Evolutionary conservation across 2,329 filamentous ascomycete species (phyloP), one percentile per base, ranked within the genome.

Genomic region (Didymosphaeria variabile): DNA sequence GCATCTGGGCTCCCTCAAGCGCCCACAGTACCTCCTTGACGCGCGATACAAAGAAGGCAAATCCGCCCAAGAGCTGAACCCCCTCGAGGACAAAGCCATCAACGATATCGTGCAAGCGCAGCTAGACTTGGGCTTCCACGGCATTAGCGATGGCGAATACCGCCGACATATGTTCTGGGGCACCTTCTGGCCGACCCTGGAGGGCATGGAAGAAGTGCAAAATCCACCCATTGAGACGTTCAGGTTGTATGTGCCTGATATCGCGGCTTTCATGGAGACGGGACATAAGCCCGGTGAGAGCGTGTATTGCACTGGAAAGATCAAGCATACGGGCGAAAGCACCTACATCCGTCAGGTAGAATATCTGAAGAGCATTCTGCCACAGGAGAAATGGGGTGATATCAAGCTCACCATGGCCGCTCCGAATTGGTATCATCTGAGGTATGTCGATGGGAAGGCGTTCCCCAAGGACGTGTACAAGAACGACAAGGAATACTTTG

Each of bases 111-210:
- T 91, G 36, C 79, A 86, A 67, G 82, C 85, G 67, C 90, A 92
- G 78, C 77, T 84, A 64, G 78, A 86, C 55, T 81, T 89, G 54
- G 86, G 87, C 31, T 86, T 90, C 63, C 83, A 84, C 17, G 85
- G 85, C 19, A 80, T 91, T 55, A 88, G 87, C 15, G 89, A 90
- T 64, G 90, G 90, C 70, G 90, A 92, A 77, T 92, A 90, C 70
- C 75, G 80, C 60, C 76, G 60, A 46, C 79, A 76, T 64, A 76
- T 85, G 81, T 85, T 85, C 78, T 85, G 83, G 83, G 83, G 84
- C 52, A 80, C 80, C 23, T 85, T 85, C 73, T 85, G 83, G 77
- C 80, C 82, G 7, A 76, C 79, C 5, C 77, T 85, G 5, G 79
- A 84, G 17, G 83, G 83, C 23, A 86, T 86, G 75, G 77, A 80